phyloP scores from a whole-genome alignment of 495 filamentous ascomycete species.

The Penicillium egyptiacum region DNA sequence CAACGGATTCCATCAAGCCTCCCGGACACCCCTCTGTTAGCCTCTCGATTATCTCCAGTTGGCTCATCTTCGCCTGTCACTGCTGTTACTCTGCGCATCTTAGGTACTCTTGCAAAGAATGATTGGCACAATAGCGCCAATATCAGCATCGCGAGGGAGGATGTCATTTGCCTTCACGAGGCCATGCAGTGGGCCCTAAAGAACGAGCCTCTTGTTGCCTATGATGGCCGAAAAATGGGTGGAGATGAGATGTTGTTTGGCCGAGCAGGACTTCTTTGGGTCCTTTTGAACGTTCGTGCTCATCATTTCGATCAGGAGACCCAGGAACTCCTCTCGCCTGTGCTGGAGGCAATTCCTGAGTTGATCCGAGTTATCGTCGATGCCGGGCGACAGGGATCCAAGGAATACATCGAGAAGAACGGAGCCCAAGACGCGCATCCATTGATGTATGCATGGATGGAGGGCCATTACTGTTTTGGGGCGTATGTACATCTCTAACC shows the following conservation, averaged over 20 bases:
- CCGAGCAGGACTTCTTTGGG: constrained; percentile 46
- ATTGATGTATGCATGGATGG: constrained; percentile 51
- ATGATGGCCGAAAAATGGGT: constrained; percentile 35
- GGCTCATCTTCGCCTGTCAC: constrained; percentile 33
- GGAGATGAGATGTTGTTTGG: constrained; percentile 47
- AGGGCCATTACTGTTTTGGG: constrained; percentile 42
- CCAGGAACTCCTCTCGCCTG: constrained; percentile 18
- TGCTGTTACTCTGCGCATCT: constrained; percentile 28
- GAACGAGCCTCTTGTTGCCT: constrained; percentile 32
- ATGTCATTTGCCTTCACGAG: constrained; percentile 32
- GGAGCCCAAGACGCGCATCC: constrained; percentile 37
- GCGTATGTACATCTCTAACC: constrained; percentile 28
- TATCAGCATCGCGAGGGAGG: constrained; percentile 20
- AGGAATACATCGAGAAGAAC: constrained; percentile 30
- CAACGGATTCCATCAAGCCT: constrained; percentile 32
- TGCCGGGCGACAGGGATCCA: constrained; percentile 36
- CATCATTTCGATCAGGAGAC: constrained; percentile 24
- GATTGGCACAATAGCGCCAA: constrained; percentile 13
- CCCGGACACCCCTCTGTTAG: constrained; percentile 27
- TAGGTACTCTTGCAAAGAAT: constrained; percentile 16
- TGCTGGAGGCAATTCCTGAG: constrained; percentile 29
- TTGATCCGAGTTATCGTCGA: constrained; percentile 39
- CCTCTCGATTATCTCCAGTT: constrained; percentile 36
- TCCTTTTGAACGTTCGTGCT: constrained; percentile 37
- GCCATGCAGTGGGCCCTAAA: constrained; percentile 34